A percentile compares a stretch with the other conserved stretches of the same genome.
These are phyloP conservation scores for Croton setiger DNA, from an alignment of 441 rosid species.

Conservation along the genomic window DNA sequence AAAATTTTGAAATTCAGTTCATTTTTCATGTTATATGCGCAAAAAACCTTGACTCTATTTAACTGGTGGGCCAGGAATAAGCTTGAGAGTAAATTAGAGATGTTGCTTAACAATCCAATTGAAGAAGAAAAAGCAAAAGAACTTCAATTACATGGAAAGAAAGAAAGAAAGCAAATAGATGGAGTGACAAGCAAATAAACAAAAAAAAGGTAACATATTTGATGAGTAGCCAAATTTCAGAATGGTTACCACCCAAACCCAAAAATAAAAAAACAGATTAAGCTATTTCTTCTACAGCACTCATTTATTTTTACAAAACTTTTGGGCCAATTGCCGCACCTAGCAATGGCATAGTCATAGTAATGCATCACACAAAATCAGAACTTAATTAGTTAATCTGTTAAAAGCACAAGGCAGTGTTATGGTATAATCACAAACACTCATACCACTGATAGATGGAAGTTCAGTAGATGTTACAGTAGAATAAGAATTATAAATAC, in stretches of 20 bases:
- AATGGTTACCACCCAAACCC: slow-evolving; percentile 1
- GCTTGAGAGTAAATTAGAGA: neutral
- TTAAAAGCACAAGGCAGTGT: neutral
- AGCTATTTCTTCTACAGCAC: neutral
- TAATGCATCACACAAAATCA: neutral
- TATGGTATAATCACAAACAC: neutral
- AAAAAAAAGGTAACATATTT: neutral
- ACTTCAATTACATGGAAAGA: neutral
- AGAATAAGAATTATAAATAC: neutral
- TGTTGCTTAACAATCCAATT: neutral
- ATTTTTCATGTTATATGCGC: neutral
- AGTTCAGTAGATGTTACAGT: neutral
- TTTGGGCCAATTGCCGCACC: neutral
- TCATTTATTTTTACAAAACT: neutral
- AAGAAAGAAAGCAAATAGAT: neutral
- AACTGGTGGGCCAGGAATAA: neutral
- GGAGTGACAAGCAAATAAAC: neutral
- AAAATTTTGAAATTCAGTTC: neutral
- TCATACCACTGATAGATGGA: neutral
- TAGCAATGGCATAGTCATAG: neutral
- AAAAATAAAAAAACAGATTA: slow-evolving; percentile 10
- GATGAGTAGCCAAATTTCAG: neutral
- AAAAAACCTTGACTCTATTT: neutral
- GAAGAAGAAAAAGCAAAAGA: neutral
- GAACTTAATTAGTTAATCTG: neutral